Evolutionary conservation across 768 basidiomycete genomes (phyloP).

Genomic region (Lanmaoa pseudosensibilis): DNA sequence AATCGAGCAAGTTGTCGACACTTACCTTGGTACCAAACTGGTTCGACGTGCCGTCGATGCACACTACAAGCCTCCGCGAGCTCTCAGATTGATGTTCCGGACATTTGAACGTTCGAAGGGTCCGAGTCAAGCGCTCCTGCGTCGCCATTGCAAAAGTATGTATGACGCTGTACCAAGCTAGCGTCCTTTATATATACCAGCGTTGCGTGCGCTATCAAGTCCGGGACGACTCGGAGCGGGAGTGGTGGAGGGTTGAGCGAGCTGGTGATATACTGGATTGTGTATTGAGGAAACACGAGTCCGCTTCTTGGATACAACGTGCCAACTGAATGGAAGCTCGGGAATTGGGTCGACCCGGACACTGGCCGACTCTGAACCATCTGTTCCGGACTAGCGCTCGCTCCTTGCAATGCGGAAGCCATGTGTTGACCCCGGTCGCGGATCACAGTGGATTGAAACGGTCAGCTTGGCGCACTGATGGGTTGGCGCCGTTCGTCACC

Average conservation of each 20-base stretch:
- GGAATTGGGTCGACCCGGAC: not conserved
- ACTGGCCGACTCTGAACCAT: not conserved
- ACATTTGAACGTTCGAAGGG: slow-evolving; percentile 7
- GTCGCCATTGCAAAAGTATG: no score
- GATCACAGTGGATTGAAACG: not conserved
- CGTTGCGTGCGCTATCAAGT: not conserved
- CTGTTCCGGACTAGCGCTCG: not conserved
- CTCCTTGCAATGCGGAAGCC: slow-evolving; percentile 1
- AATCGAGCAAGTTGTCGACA: no score
- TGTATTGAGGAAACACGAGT: slow-evolving; percentile 12
- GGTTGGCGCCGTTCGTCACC: not conserved
- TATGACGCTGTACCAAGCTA: not conserved
- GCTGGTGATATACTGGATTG: no score
- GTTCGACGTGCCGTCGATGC: slow-evolving; percentile 44
- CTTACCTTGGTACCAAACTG: slow-evolving; percentile 38
- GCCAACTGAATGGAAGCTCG: not conserved
- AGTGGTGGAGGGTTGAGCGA: not conserved
- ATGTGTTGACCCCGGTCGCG: not conserved
- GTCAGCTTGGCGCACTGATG: not conserved
- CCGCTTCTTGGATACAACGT: slow-evolving; percentile 10
- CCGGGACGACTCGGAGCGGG: not conserved
- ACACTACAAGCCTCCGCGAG: slow-evolving; percentile 30
- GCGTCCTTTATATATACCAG: not conserved
- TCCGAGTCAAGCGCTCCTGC: slow-evolving; percentile 1
- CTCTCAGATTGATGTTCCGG: not conserved